These are phyloP conservation scores for Triticum turgidum DNA, from an alignment of 176 grass and related monocot genomes.

Conservation along the genomic window DNA sequence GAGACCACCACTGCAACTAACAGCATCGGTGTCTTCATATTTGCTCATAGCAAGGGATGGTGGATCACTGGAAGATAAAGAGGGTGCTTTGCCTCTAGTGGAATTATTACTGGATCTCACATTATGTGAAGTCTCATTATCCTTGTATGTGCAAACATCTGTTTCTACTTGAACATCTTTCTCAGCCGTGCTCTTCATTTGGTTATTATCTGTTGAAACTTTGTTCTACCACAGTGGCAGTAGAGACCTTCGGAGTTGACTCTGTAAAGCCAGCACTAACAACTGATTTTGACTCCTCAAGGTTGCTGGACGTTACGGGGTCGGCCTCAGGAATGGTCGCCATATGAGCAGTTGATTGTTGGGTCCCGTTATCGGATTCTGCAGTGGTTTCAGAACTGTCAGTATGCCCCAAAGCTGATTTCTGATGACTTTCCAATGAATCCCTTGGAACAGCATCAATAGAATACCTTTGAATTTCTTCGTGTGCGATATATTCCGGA, in stretches of 20 bases:
- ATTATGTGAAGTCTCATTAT: slow-evolving; percentile 32
- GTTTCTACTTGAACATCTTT: no score
- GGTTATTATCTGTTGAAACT: neutral
- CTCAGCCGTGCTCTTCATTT: no score
- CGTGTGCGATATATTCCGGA: slow-evolving; percentile 32
- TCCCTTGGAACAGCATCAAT: neutral
- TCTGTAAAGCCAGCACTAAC: slow-evolving; percentile 25
- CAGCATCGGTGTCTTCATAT: slow-evolving; percentile 31
- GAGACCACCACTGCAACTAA: slow-evolving; percentile 31
- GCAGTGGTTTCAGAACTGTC: slow-evolving; percentile 22
- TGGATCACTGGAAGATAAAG: slow-evolving; percentile 25
- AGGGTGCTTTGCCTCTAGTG: neutral
- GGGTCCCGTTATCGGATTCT: slow-evolving; percentile 34
- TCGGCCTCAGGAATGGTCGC: slow-evolving; percentile 14
- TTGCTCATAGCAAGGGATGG: slow-evolving; percentile 29
- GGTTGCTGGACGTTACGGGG: neutral
- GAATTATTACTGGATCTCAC: slow-evolving; percentile 31
- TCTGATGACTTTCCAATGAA: slow-evolving; percentile 1
- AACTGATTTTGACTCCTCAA: slow-evolving; percentile 34
- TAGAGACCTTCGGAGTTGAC: neutral
- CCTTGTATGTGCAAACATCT: neutral
- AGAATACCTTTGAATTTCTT: slow-evolving; percentile 36
- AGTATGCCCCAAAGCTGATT: slow-evolving; percentile 14
- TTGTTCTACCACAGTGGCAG: neutral
- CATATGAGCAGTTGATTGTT: neutral